Evolutionary conservation across 352 stramenopile species (phyloP), one percentile per base, ranked within the genome.

Genomic region (Phytophthora foliorum): DNA sequence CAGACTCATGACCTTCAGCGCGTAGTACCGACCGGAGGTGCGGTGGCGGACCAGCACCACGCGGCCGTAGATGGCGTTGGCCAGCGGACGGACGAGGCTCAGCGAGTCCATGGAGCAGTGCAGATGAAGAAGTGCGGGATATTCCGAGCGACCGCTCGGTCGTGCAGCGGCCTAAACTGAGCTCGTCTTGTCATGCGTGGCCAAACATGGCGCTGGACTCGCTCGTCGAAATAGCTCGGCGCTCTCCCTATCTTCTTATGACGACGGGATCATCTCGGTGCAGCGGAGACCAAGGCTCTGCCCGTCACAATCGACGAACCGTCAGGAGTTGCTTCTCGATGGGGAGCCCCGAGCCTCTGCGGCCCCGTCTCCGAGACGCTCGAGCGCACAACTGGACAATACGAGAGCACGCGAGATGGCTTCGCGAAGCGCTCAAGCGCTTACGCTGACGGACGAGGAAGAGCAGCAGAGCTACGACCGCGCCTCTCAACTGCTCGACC

Each of bases 1-100:
- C 32, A 86, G 54, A 56, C 83, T 90, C 83, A 91, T 91, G 63
- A 82, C 74, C 52, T 91, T 91, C 34, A 91, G 67, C 50, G 83
- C 83, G 50, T 81, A 86, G 24, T 78, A 59, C 5, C 55, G 56
- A 29, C 72, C 69, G 1, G 73, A 77, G 4, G 49, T 21, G 10
- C 71, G 67, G 55, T 82, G 77, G 34, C 72, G 75, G 36, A 81
- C 77, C 29, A 87, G 72, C 62, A 78, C 49, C 34, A 90, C 77
- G 9, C 74, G 65, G 19, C 81, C 81, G 66, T 88, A 90, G 72
- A 90, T 88, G 8, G 82, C 82, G 45, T 54, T 72, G 25, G 76
- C 70, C 17, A 91, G 67, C 48, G 71, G 78, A 19, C 74, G 73
- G 29, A 89, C 61, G 7, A 79, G n/a, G 42, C 24, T 42, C 54